A percentile compares a stretch with the other conserved stretches of the same genome.
Evolutionary conservation across 805 yeast species (phyloP).

Genomic region (Sugiyamaella lignohabitans): DNA sequence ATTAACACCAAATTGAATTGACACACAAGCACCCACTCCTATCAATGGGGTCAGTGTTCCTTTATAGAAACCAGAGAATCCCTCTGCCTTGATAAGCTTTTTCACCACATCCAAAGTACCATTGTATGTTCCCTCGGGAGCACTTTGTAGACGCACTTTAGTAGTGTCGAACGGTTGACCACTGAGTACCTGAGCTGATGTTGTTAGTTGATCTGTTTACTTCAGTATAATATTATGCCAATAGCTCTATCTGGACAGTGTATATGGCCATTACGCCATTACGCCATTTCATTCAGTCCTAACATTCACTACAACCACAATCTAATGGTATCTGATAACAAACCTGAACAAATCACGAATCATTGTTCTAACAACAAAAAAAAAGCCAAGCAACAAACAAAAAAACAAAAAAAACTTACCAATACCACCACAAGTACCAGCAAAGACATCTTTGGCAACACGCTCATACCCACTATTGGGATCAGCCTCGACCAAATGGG

Average conservation of each 20-base stretch:
- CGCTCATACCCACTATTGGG: conserved; percentile 25
- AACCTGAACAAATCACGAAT: no score
- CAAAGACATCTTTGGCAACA: conserved; percentile 71
- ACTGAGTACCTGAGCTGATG: conserved; percentile 74
- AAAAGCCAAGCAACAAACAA: neutral
- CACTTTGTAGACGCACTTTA: conserved; percentile 86
- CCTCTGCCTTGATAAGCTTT: conserved; percentile 69
- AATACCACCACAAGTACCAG: conserved; percentile 93
- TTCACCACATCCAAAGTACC: conserved; percentile 75
- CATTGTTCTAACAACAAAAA: no score
- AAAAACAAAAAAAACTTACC: conserved; percentile 15
- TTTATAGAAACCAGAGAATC: conserved; percentile 79
- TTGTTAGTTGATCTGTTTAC: no score
- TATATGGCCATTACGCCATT: no score
- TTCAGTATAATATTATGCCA: neutral
- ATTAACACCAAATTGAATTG: conserved; percentile 91
- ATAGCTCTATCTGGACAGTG: no score
- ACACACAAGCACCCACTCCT: conserved; percentile 97
- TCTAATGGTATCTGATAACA: no score
- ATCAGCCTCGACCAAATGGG: conserved; percentile 23
- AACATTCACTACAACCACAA: no score
- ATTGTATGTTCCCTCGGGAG: conserved; percentile 64
- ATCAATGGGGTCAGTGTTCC: conserved; percentile 90
- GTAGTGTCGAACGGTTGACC: conserved; percentile 98
- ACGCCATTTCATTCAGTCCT: no score